Evolutionary conservation across 108 stramenopile genomes (phyloP).

Genomic region (Aurantiochytrium sp.): DNA sequence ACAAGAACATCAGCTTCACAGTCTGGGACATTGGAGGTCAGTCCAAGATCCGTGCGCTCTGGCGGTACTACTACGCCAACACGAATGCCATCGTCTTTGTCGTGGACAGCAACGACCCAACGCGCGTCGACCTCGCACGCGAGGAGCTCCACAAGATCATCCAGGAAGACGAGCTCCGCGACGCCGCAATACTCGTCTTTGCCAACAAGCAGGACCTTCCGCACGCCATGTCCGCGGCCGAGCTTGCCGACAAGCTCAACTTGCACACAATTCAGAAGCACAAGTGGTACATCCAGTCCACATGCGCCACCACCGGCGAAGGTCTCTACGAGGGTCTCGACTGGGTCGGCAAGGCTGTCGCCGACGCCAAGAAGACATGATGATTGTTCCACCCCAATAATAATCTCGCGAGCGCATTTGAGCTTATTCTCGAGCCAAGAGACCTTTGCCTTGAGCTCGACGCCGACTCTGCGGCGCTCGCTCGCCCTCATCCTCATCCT

Average conservation of each 20-base stretch:
- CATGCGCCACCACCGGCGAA: slow-evolving; percentile 40
- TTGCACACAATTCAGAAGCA: not conserved
- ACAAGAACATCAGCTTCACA: slow-evolving; percentile 33
- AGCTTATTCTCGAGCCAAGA: too few relatives aligned
- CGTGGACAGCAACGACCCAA: slow-evolving; percentile 49
- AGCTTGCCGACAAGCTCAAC: slow-evolving; percentile 18
- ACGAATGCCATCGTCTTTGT: slow-evolving; percentile 57
- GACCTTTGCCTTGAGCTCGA: too few relatives aligned
- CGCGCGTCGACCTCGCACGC: slow-evolving; percentile 44
- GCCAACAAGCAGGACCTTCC: slow-evolving; percentile 62
- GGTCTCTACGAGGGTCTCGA: slow-evolving; percentile 46
- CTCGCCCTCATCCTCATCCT: too few relatives aligned
- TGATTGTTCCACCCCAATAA: too few relatives aligned
- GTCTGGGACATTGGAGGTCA: slow-evolving; percentile 63
- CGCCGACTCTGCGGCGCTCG: too few relatives aligned
- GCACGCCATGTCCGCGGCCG: slow-evolving; percentile 25
- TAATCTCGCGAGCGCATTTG: too few relatives aligned
- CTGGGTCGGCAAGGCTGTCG: slow-evolving; percentile 26
- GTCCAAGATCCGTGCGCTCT: slow-evolving; percentile 52
- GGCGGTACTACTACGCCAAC: slow-evolving; percentile 53
- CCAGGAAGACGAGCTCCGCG: slow-evolving; percentile 33
- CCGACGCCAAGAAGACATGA: too few relatives aligned
- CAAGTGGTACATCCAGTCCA: slow-evolving; percentile 38
- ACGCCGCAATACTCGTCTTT: slow-evolving; percentile 40
- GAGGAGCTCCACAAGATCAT: slow-evolving; percentile 46